phyloP scores from a whole-genome alignment of 345 rosid genomes.

The Reutealis trisperma region DNA sequence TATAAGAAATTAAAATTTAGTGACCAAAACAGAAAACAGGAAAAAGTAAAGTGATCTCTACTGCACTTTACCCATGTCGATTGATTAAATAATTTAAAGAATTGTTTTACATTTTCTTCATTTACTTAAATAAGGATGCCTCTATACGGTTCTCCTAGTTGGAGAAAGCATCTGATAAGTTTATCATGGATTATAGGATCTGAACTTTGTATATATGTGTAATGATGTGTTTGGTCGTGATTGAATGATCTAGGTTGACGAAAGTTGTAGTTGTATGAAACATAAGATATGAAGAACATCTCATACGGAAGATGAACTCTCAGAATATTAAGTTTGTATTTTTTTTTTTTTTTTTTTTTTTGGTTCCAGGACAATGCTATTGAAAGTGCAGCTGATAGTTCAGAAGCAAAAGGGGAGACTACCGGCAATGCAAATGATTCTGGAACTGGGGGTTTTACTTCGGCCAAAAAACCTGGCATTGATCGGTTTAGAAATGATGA shows the following conservation, averaged over 20 bases:
- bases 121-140: neutral
- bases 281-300: neutral
- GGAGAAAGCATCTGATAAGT: neutral
- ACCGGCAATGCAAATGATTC: slow-evolving; percentile 28
- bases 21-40: no score
- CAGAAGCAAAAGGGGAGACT: slow-evolving; percentile 37
- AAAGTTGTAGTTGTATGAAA: neutral
- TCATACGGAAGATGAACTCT: neutral
- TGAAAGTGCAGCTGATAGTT: slow-evolving; percentile 28
- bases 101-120: neutral
- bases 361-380: slow-evolving; percentile 51
- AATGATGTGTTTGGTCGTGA: neutral
- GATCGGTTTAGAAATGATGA: slow-evolving; percentile 68
- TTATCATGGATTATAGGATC: neutral
- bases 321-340: neutral
- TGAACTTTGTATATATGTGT: neutral
- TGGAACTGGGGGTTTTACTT: neutral
- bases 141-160: neutral
- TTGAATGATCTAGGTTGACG: neutral
- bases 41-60: no score
- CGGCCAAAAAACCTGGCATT: slow-evolving; percentile 48
- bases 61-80: no score
- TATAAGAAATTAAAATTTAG: no score
- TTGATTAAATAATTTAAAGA: neutral
- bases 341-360: neutral